Percentiles rank a stretch among this genome's conserved stretches.
These are phyloP conservation scores for Eucalyptus microcorys DNA, from an alignment of 345 rosid species.

Conservation along the genomic window DNA sequence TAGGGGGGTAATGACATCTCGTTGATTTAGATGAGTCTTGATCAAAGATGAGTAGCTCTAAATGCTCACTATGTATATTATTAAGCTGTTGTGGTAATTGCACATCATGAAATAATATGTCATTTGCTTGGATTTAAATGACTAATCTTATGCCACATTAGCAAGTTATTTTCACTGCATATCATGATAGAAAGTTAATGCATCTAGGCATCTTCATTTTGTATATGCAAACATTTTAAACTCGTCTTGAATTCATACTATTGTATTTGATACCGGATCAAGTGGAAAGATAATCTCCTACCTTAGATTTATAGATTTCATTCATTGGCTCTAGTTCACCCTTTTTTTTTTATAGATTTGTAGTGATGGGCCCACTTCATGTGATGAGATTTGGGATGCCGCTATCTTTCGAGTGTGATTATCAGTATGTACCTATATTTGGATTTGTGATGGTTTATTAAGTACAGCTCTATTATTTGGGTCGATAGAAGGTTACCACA, in stretches of 20 bases:
- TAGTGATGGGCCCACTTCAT: not conserved
- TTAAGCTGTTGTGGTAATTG: not conserved
- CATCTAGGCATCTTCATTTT: not conserved
- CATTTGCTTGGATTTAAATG: not conserved
- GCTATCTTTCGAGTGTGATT: not conserved
- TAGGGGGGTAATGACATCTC: not conserved
- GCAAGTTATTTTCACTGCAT: not conserved
- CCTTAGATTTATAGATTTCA: not conserved
- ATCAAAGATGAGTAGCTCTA: not conserved
- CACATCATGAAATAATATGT: not conserved
- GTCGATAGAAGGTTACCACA: not conserved
- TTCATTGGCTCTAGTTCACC: not conserved
- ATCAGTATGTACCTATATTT: not conserved
- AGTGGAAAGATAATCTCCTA: not conserved
- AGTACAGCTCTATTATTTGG: not conserved
- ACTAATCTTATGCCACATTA: not conserved
- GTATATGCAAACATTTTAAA: not conserved
- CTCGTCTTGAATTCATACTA: not conserved
- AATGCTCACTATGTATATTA: not conserved
- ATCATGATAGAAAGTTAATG: not conserved
- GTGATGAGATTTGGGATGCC: not conserved
- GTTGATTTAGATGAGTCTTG: not conserved
- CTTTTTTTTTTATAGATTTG: not conserved
- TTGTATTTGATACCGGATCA: not conserved
- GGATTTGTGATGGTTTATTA: not conserved